Evolutionary conservation across 768 basidiomycete species (phyloP).

Genomic region (Pulveroboletus ravenelii): DNA sequence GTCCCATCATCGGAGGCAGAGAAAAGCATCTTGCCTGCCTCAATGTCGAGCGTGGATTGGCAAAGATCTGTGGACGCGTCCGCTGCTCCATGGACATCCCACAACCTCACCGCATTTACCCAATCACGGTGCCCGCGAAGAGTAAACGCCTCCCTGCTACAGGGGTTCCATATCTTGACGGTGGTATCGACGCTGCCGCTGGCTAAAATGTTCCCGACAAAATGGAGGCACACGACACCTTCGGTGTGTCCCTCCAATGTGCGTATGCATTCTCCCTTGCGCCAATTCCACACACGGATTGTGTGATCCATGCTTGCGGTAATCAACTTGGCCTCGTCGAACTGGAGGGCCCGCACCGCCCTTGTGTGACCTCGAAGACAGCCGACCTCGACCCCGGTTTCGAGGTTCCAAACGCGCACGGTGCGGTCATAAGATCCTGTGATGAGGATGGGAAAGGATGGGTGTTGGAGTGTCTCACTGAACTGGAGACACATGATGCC

Average conservation of each 20-base stretch:
- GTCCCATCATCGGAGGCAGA: slow-evolving; percentile 94
- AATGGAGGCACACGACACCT: slow-evolving; percentile 87
- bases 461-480: slow-evolving; percentile 75
- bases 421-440: slow-evolving; percentile 97
- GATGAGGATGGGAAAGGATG: slow-evolving; percentile 89
- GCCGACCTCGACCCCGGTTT: slow-evolving; percentile 79
- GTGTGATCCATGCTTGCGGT: slow-evolving; percentile 96
- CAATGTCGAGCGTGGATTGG: slow-evolving; percentile 48
- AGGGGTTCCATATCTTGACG: slow-evolving; percentile 92
- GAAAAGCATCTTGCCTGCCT: slow-evolving; percentile 92
- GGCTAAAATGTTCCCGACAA: slow-evolving; percentile 86
- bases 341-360: slow-evolving; percentile 89
- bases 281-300: slow-evolving; percentile 95
- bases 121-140: slow-evolving; percentile 91
- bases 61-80: slow-evolving; percentile 10
- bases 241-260: slow-evolving; percentile 88
- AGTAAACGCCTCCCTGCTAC: slow-evolving; percentile 87
- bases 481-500: slow-evolving; percentile 98
- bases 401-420: slow-evolving; percentile 93
- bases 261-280: slow-evolving; percentile 80
- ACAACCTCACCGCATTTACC: slow-evolving; percentile 93
- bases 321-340: slow-evolving; percentile 91
- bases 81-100: slow-evolving; percentile 51
- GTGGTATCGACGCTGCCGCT: slow-evolving; percentile 94
- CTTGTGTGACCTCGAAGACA: slow-evolving; percentile 87